A percentile compares a stretch with the other conserved stretches of the same genome.
Conservation (phyloP, 2,329 filamentous ascomycete species). For the Stagonosporopsis chrysanthemi region DNA sequence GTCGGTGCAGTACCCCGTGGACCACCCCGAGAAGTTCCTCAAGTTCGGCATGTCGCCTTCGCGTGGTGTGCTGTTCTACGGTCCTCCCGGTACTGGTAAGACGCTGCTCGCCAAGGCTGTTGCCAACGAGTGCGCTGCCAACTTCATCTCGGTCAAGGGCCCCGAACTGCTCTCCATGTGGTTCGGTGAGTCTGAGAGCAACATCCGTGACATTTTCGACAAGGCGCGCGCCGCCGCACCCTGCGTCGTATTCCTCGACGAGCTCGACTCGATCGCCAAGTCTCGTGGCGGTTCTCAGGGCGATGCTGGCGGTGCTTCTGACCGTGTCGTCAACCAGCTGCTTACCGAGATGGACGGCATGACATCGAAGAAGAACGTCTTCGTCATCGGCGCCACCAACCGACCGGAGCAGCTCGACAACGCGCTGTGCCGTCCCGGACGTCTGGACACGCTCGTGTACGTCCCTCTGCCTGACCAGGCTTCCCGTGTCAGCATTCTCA, state of each 20-base stretch:
- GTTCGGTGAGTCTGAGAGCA: slow-evolving; percentile 99
- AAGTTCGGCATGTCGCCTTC: slow-evolving; percentile 99
- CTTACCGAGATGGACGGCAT: slow-evolving; percentile 99
- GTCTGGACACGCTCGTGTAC: slow-evolving; percentile 98
- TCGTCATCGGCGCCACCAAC: slow-evolving; percentile 99
- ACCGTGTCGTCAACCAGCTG: slow-evolving; percentile 99
- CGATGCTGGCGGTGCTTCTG: slow-evolving; percentile 96
- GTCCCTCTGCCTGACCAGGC: slow-evolving; percentile 93
- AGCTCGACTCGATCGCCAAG: slow-evolving; percentile 99
- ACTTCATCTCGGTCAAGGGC: slow-evolving; percentile 99
- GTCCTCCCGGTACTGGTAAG: slow-evolving; percentile 99
- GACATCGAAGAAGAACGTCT: slow-evolving; percentile 99
- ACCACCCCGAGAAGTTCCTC: slow-evolving; percentile 99
- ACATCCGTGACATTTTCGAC: slow-evolving; percentile 99
- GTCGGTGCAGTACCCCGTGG: slow-evolving; percentile 97
- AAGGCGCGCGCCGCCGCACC: slow-evolving; percentile 97
- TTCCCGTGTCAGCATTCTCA: slow-evolving; percentile 88
- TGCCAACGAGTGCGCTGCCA: slow-evolving; percentile 98
- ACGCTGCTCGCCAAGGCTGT: slow-evolving; percentile 99
- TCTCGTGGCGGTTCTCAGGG: slow-evolving; percentile 96
- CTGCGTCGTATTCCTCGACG: slow-evolving; percentile 98
- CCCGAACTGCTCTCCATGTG: slow-evolving; percentile 99
- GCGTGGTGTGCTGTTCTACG: slow-evolving; percentile 98
- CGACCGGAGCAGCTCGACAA: slow-evolving; percentile 98
- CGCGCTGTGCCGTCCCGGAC: slow-evolving; percentile 95